Evolutionary conservation across 1,284 basidiomycete genomes (phyloP).

Genomic region (Cryptococcus deneoformans): DNA sequence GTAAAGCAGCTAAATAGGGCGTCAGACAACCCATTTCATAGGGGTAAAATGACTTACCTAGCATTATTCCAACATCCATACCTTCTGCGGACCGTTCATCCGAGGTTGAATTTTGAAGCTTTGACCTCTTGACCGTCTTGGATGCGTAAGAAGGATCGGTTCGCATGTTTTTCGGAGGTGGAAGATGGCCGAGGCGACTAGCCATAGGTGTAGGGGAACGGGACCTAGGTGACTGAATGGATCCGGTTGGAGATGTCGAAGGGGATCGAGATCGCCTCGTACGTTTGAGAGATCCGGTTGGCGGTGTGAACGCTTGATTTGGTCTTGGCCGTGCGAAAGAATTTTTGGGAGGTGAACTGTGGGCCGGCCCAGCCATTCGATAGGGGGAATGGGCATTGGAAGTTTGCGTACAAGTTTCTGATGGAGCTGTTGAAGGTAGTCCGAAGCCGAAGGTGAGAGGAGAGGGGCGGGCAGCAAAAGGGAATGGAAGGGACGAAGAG

Average conservation of each 20-base stretch:
- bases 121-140: slow-evolving; percentile 24
- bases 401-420: slow-evolving; percentile 2
- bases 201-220: too few species aligned
- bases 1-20: slow-evolving; percentile 30
- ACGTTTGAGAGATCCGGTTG: slow-evolving; percentile 7
- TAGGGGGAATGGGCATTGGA: neutral
- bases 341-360: too few species aligned
- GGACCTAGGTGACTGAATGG: neutral
- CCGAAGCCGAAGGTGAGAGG: slow-evolving; percentile 43
- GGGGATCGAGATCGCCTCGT: slow-evolving; percentile 24
- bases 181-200: too few species aligned
- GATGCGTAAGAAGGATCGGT: neutral
- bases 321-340: too few species aligned
- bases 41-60: slow-evolving; percentile 32
- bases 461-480: slow-evolving; percentile 36
- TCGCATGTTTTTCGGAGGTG: neutral
- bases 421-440: slow-evolving; percentile 14
- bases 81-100: slow-evolving; percentile 6
- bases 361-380: too few species aligned
- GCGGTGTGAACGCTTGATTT: slow-evolving; percentile 1
- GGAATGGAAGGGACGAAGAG: slow-evolving; percentile 36
- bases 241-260: slow-evolving; percentile 24
- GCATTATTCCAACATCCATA: slow-evolving; percentile 39
- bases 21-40: neutral
- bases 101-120: slow-evolving; percentile 13